Base-by-base conservation (phyloP, 2,329 filamentous ascomycete genomes). In the Nothophoma quercina region DNA sequence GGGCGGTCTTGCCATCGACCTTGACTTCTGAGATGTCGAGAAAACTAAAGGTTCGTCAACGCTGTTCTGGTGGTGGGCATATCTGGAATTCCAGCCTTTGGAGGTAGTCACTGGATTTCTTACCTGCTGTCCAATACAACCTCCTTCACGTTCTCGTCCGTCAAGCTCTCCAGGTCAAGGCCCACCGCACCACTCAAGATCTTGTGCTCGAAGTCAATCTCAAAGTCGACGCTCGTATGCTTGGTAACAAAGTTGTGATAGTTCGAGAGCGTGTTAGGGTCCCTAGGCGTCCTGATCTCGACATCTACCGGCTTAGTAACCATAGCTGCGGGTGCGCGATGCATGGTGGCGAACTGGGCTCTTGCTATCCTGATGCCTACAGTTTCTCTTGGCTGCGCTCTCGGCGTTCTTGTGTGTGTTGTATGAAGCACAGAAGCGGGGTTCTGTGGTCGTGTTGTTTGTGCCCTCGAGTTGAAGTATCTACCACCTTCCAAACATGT, bases 231-330 rank as follows among this genome's bases (percentile, higher is more conserved):
- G 16, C 85, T 88, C 16, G 91, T 95, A 78, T 97, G 92, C 71
- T 83, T 87, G 15, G 91, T 96, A 56, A 85, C 81, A 87, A 91
- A 97, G 49, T 88, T 87, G 74, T 90, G 87, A 77, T 97, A 97
- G 79, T 98, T 98, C 71, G 90, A 89, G 53, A 95, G 78, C 21
- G 95, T 97, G 74, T 92, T 96, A 45, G 92, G 92, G 77, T 98
- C 93, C 68, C 90, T 85, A 42, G 81, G 78, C 36, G 73, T 71
- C 33, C 72, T 75, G 60, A 79, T 78, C 32, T 68, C 64, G 21
- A 69, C 55, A 55, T 69, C 56, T 71, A 77, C 75, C n/a, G 67
- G 74, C 55, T 69, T 71, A 32, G 64, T 69, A 15, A 68, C 62
- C 65, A 73, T 70, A 3, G 70, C 72, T 26, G 68, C 65, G 33